Percentiles rank a stretch among this genome's conserved stretches.
Conservation (phyloP, 2,329 filamentous ascomycete species). For the Fusarium sp. region DNA sequence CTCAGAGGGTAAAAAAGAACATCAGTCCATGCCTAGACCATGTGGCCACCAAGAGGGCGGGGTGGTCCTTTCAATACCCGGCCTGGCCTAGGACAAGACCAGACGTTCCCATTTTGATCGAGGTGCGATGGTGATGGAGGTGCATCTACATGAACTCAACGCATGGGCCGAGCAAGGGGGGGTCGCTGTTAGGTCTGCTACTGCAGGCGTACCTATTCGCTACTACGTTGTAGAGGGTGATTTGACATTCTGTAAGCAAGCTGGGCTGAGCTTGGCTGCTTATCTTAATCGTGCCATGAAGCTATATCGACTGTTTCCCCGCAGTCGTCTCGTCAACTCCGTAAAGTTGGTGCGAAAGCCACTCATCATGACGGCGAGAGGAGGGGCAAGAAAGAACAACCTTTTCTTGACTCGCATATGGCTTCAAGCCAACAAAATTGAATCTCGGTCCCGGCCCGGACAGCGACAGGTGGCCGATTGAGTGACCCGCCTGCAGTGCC, state of each 20-base stretch:
- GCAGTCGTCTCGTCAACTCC: not conserved
- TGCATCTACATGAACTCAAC: constrained; percentile 43
- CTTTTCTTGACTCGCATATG: constrained; percentile 5
- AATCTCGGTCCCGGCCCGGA: constrained; percentile 12
- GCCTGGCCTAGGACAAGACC: constrained; percentile 1
- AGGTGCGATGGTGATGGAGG: constrained; percentile 14
- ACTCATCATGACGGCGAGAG: constrained; percentile 5
- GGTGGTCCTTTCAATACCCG: constrained; percentile 1
- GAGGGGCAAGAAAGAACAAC: not conserved
- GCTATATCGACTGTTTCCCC: constrained; percentile 6
- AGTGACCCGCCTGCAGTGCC: constrained; percentile 9
- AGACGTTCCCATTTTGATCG: constrained; percentile 11
- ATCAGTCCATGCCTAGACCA: constrained; percentile 37
- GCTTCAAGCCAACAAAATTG: constrained; percentile 3
- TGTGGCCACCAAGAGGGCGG: not conserved
- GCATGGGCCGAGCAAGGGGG: constrained; percentile 39
- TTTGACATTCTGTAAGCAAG: not conserved
- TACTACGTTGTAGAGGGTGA: constrained; percentile 5
- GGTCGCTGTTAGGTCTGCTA: not conserved
- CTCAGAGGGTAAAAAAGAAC: constrained; percentile 11
- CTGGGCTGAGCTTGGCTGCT: not conserved
- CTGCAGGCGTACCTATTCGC: constrained; percentile 10
- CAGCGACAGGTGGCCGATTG: constrained; percentile 10
- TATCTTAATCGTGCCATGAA: constrained; percentile 1
- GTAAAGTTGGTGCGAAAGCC: constrained; percentile 15